A percentile compares a stretch with the other conserved stretches of the same genome.
Conservation (phyloP, 108 stramenopile genomes). For the Fragilaria radians region DNA sequence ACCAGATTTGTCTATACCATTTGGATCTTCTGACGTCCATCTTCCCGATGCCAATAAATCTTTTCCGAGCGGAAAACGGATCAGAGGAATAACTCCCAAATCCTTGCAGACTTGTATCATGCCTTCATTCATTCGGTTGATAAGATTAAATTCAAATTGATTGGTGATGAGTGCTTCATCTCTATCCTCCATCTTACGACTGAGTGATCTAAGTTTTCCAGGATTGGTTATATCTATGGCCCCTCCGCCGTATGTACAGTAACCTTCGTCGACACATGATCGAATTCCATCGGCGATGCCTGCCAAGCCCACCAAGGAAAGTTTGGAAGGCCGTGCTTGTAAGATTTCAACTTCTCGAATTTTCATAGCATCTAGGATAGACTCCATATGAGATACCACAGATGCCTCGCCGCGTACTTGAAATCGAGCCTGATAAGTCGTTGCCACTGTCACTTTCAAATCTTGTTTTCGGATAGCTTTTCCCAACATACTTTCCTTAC, state of each 20-base stretch:
- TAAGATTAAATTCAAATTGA: constrained; percentile 76
- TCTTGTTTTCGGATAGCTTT: neutral
- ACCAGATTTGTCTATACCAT: constrained; percentile 48
- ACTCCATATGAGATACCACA: neutral
- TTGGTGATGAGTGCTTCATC: constrained; percentile 33
- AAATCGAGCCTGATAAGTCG: neutral
- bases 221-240: constrained; percentile 19
- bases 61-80: constrained; percentile 62
- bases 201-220: constrained; percentile 16
- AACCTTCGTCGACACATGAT: neutral
- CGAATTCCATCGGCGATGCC: neutral
- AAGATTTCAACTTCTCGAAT: neutral
- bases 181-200: constrained; percentile 19
- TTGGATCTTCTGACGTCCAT: constrained; percentile 75
- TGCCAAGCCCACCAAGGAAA: neutral
- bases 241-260: neutral
- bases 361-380: neutral
- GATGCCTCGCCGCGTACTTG: neutral
- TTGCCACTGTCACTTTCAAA: neutral
- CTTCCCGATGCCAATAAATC: constrained; percentile 66
- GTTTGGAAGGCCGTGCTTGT: neutral
- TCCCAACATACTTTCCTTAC: neutral
- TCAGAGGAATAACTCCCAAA: constrained; percentile 67
- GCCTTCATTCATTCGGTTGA: constrained; percentile 50
- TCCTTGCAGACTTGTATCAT: constrained; percentile 75